Conservation (phyloP, 176 grass and related monocot species). For the Oryza meridionalis region DNA sequence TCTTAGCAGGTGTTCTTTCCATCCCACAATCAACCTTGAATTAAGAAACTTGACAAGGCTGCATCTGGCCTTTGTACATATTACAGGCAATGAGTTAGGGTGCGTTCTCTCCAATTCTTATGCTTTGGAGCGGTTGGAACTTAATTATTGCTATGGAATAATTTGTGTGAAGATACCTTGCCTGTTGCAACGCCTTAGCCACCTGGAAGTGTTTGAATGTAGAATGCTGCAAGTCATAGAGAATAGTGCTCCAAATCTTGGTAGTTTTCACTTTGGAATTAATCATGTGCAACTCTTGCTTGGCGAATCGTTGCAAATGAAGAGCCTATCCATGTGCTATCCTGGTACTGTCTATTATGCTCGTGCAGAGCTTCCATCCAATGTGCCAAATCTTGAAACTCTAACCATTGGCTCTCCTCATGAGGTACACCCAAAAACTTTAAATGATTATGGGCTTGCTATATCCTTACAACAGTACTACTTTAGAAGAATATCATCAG, state of each 20-base stretch:
- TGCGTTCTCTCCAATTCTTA: conserved; percentile 1
- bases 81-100: neutral
- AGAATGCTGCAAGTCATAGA: neutral
- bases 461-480: neutral
- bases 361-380: neutral
- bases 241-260: conserved; percentile 40
- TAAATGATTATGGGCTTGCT: neutral
- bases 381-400: conserved; percentile 34
- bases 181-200: neutral
- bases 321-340: neutral
- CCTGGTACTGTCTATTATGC: neutral
- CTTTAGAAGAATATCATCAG: neutral
- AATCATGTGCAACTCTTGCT: neutral
- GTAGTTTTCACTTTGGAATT: neutral
- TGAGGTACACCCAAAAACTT: conserved; percentile 12
- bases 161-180: conserved; percentile 19
- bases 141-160: neutral
- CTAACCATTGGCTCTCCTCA: neutral
- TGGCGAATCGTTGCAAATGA: conserved; percentile 18
- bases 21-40: neutral
- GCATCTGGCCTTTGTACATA: neutral
- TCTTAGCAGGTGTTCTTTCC: neutral
- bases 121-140: neutral
- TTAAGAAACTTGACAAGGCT: neutral
- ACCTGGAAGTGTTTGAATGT: neutral